Evolutionary conservation across 179 eudicot genomes (phyloP).

Genomic region (Vitellaria paradoxa): DNA sequence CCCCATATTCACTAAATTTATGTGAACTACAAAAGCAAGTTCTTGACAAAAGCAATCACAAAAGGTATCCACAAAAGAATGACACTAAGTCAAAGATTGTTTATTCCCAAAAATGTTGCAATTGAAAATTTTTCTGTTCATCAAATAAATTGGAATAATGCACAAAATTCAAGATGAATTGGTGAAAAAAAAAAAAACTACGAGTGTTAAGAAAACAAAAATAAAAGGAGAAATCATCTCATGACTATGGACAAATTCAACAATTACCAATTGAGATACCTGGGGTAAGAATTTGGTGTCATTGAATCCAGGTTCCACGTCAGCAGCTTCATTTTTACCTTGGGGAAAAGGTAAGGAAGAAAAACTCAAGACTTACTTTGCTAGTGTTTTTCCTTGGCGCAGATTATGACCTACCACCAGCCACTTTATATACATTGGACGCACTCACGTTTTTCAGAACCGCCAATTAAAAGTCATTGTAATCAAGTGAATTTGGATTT

Average conservation of each 20-base stretch:
- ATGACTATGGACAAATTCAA: background rate
- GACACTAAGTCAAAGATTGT: background rate
- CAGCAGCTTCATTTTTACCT: background rate
- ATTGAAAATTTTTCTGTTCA: background rate
- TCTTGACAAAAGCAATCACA: background rate
- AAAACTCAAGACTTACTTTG: no score
- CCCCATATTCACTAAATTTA: no score
- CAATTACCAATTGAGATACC: background rate
- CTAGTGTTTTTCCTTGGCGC: no score
- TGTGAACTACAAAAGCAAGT: no score
- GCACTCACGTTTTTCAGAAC: no score
- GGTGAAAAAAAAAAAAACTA: background rate
- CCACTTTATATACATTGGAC: no score
- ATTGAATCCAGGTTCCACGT: background rate
- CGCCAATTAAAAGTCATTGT: no score
- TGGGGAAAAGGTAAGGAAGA: no score
- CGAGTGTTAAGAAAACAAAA: background rate
- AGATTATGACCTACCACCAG: no score
- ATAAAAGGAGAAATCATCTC: background rate
- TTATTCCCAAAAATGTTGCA: background rate
- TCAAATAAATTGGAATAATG: background rate
- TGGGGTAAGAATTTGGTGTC: background rate
- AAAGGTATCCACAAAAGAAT: background rate
- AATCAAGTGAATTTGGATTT: no score
- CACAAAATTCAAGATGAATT: background rate